A percentile compares a stretch with the other conserved stretches of the same genome.
Conservation (phyloP, 768 basidiomycete species). For the Tricholoma saponaceum region DNA sequence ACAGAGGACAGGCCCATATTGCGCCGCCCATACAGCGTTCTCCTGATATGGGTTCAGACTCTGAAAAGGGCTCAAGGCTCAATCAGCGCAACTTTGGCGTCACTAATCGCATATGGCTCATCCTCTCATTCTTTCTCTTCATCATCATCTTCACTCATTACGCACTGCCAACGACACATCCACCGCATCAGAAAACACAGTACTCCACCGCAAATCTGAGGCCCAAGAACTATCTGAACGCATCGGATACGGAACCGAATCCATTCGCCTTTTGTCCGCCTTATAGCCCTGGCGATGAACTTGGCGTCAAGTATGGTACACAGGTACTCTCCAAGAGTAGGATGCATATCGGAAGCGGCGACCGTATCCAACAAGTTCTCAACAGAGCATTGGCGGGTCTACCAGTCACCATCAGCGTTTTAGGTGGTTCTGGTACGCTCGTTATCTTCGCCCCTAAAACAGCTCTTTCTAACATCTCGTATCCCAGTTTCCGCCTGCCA, state of each 20-base stretch:
- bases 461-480: conserved; percentile 6
- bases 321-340: conserved; percentile 69
- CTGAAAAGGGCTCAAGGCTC: conserved; percentile 50
- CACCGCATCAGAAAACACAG: conserved; percentile 15
- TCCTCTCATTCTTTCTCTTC: conserved; percentile 49
- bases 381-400: conserved; percentile 80
- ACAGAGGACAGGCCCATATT: conserved; percentile 54
- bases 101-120: conserved; percentile 66
- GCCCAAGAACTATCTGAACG: conserved; percentile 83
- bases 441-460: not conserved
- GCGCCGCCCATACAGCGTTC: conserved; percentile 37
- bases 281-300: conserved; percentile 76
- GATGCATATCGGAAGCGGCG: conserved; percentile 76
- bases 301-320: conserved; percentile 77
- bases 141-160: conserved; percentile 56
- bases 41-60: conserved; percentile 43
- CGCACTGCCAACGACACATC: conserved; percentile 38
- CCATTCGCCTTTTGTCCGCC: conserved; percentile 93
- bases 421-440: conserved; percentile 79
- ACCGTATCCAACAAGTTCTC: conserved; percentile 76
- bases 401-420: conserved; percentile 84
- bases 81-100: conserved; percentile 57
- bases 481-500: conserved; percentile 84
- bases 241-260: conserved; percentile 45
- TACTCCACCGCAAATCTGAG: conserved; percentile 48